Base-by-base conservation (phyloP, 1,139 yeast species). In the Candida labiduridarum region DNA sequence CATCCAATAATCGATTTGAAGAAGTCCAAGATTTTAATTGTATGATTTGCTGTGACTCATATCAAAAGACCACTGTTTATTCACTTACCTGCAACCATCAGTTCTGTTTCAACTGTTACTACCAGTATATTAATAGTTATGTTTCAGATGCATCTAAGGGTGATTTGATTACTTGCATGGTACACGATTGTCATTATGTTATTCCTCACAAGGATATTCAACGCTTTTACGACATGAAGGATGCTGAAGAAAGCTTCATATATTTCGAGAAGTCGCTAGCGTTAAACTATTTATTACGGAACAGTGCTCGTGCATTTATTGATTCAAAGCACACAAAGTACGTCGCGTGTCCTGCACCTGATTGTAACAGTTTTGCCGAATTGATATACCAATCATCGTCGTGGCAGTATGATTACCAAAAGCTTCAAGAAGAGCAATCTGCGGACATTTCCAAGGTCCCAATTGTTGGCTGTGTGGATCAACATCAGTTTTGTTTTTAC, bases 311-410 rank as follows among this genome's bases (percentile, higher is more conserved):
- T 52, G 67, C 72, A 14, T 84, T 75, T 57, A 80, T 89, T 18
- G 82, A 80, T 41, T 57, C 66, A 1, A 76, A 79, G 50, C 78
- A 78, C 52, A 74, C 74, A 40, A 72, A 71, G 38, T 78, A 77
- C 58, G 80, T 79, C 56, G 86, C 94, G 87, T 94, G 99, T 65
- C 97, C 97, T 0, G 86, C 88, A 1, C 87, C 96, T 0, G 96
- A 89, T 61, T 94, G 99, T 65, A 74, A 76, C 38, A 56, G 61
- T 30, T 54, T 89, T 31, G 74, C 88, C 12, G 84, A 84, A 22
- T 38, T 38, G 29, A 11, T 38, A 12, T 38, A 38, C 29, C 41
- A 38, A 19, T 25, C 19, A 11, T 38, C 41, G 12, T 11, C 41
- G 3, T 38, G 41, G 41, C 41, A 38, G 25, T 29, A 38, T 18